Base-by-base conservation (phyloP, 371 early-diverging fungal species). In the Rhizopus delemar region DNA sequence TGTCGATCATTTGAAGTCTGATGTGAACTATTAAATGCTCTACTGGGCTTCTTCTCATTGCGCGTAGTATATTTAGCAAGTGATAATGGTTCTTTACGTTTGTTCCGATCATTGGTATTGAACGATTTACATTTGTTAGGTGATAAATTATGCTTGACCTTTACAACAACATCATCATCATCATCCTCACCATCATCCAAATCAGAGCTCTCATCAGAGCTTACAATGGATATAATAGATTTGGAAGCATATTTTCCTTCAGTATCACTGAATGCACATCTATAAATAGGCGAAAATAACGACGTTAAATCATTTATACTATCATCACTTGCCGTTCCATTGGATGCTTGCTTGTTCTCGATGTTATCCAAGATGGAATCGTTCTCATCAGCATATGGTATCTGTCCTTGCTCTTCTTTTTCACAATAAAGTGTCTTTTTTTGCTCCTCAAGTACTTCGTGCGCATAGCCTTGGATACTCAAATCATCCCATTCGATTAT, bases 381-480 rank as follows among this genome's bases (percentile, higher is more conserved):
- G 56, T 2, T 34, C 9, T 46, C 12, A 29, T 5, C 32, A 34
- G 34, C n/a, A n/a, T 31, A 6, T 41, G 38, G 8, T 31, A 11
- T 49, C 73, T 71, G 71, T 13, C 36, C 53, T 15, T 60, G 51
- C 32, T 51, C 56, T 8, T 51, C 49, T 4, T 43, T 1, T 4
- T 63, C 57, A 79, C 77, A 81, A 53, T 62, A 81, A 0, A 3
- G 15, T 0, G 77, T 77, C 0, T 60, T 53, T 33, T 60, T 66
- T 59, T 81, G 81, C 29, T 68, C 39, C 16, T 75, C 68, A 3
- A 81, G 43, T 2, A 78, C 60, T 5, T 75, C 74, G 7, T 61
- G 50, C 2, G 68, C 75, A 50, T 50, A 78, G 1, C 81, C 79
- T 66, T 81, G 79, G 11, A 50, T 51, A 0, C 57, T 41, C 0